These are phyloP conservation scores for Lactifluus rugatus DNA, from an alignment of 768 basidiomycete genomes.

Conservation along the genomic window DNA sequence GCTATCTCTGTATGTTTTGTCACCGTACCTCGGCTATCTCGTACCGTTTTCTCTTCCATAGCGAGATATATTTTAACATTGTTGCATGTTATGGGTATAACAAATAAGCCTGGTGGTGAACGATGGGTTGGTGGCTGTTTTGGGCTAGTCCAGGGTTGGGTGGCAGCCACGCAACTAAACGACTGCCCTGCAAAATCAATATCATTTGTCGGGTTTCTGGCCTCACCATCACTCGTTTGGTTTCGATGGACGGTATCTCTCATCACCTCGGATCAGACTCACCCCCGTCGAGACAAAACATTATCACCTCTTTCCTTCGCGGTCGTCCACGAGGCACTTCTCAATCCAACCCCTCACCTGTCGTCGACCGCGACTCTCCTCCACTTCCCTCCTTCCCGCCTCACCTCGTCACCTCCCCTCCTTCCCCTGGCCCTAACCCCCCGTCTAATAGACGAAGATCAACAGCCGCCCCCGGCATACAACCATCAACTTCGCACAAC, in stretches of 20 bases:
- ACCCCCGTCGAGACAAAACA: slow-evolving; percentile 43
- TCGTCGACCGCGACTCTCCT: slow-evolving; percentile 32
- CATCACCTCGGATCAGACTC: slow-evolving; percentile 10
- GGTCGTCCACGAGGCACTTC: slow-evolving; percentile 60
- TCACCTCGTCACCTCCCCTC: slow-evolving; percentile 18
- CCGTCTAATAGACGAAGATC: slow-evolving; percentile 32
- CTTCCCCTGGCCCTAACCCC: slow-evolving; percentile 24
- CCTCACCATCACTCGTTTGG: too few relatives aligned
- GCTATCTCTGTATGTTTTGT: neutral
- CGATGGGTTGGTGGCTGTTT: neutral
- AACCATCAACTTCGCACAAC: slow-evolving; percentile 30
- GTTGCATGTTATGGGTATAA: too few relatives aligned
- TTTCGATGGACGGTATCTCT: slow-evolving; percentile 2
- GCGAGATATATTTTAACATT: neutral
- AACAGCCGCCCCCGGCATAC: slow-evolving; percentile 30
- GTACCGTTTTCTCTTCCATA: too few relatives aligned
- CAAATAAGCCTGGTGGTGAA: too few relatives aligned
- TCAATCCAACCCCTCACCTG: slow-evolving; percentile 38
- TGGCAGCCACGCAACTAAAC: too few relatives aligned
- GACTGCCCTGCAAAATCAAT: too few relatives aligned
- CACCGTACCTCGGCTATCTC: neutral
- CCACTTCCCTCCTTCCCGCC: slow-evolving; percentile 36
- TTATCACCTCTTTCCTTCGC: slow-evolving; percentile 65
- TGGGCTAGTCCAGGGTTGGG: too few relatives aligned
- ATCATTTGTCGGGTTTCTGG: too few relatives aligned